A percentile compares a stretch with the other conserved stretches of the same genome.
These are phyloP conservation scores for Cercospora sp. DNA, from an alignment of 2,329 filamentous ascomycete genomes.

Conservation along the genomic window DNA sequence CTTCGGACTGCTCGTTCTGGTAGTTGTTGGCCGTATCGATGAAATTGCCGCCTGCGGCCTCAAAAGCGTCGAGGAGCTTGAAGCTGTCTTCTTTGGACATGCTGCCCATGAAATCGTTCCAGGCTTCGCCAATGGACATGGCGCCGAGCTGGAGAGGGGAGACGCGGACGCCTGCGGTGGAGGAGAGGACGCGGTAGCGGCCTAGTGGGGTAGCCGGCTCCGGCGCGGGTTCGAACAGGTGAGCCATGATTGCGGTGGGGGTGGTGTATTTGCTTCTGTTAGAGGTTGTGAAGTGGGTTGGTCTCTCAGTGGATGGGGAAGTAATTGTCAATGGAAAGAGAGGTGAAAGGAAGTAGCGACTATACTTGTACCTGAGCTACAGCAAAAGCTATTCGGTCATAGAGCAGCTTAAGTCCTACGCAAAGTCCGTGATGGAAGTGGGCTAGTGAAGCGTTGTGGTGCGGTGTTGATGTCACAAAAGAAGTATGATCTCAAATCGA, in stretches of 20 bases:
- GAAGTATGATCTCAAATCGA: conserved; percentile 1
- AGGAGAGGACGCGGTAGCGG: conserved; percentile 54
- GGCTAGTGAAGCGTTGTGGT: not conserved
- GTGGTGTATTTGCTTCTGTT: not conserved
- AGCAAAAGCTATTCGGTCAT: conserved; percentile 3
- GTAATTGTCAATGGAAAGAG: not conserved
- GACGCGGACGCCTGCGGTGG: conserved; percentile 52
- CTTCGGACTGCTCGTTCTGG: conserved; percentile 44
- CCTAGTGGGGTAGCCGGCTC: conserved; percentile 57
- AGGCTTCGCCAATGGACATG: conserved; percentile 65
- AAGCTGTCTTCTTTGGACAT: conserved; percentile 65
- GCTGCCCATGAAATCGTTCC: conserved; percentile 60
- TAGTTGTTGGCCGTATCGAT: conserved; percentile 41
- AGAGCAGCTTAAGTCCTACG: conserved; percentile 7
- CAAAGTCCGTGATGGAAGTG: conserved; percentile 3
- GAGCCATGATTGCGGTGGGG: conserved; percentile 19
- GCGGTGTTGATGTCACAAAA: not conserved
- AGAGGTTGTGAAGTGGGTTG: not conserved
- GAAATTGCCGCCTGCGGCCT: conserved; percentile 41
- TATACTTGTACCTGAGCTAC: conserved; percentile 3
- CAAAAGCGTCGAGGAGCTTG: conserved; percentile 49
- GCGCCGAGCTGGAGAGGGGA: conserved; percentile 55
- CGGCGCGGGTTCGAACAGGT: conserved; percentile 38
- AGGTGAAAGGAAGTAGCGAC: not conserved
- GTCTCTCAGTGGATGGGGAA: not conserved